Base-by-base conservation (phyloP, 495 filamentous ascomycete species). In the Penicillium longicatenatum region DNA sequence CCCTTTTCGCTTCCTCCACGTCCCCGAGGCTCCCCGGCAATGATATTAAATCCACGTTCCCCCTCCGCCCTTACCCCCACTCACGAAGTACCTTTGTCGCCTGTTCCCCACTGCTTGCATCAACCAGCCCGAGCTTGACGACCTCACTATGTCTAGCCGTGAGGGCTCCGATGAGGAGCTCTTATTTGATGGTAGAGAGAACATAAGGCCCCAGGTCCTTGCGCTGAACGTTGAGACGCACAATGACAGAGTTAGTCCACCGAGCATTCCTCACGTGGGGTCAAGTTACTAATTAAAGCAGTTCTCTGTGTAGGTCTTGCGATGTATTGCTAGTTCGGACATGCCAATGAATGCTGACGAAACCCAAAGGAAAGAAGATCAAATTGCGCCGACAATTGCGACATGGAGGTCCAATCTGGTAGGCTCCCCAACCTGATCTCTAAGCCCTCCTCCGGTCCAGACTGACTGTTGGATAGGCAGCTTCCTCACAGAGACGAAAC, bases 401-500 rank as follows among this genome's bases (percentile, higher is more conserved):
- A 57, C 60, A 48, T 84, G 75, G 76, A 70, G 82, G 45, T 79
- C 76, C 47, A 85, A 84, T 52, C 52, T 84, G 69, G 82, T 84
- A 68, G 58, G 66, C 21, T 0, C 14, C 21, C 37, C 22, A 12
- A 6, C 14, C 14, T 6, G 17, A 26, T 26, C 31, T 48, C 24
- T 12, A 49, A 26, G 17, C 0, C 2, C 20, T 30, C 26, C 7
- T 37, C 6, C 3, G 29, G 16, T 17, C 14, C 17, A 16, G 16
- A 17, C n/a, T 35, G 47, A 57, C 39, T 19, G 29, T 50, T 14
- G 16, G 20, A 52, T 45, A 82, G 81, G 78, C 76, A 52, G 84
- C 78, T 16, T 68, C 84, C 7, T 87, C 84, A 6, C 82, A 85
- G 49, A 70, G 75, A 22, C 76, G 79, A 19, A 87, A 89, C 57